Evolutionary conservation across 768 basidiomycete genomes (phyloP).

Genomic region (Atractiella rhizophila): DNA sequence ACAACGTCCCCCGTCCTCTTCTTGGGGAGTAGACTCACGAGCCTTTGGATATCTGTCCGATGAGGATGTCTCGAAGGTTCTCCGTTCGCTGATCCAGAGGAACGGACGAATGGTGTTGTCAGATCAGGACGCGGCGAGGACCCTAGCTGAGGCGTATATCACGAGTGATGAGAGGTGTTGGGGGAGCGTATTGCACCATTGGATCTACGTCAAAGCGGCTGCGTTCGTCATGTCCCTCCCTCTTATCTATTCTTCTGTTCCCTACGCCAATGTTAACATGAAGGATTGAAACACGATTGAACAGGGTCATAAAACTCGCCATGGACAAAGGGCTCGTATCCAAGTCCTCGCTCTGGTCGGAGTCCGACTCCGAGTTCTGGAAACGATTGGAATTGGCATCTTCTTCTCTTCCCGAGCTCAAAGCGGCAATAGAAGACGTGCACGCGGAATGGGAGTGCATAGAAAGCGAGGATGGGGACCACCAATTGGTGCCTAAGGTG

Average conservation of each 20-base stretch:
- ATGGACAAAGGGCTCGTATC: background rate
- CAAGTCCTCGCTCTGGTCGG: conserved; percentile 3
- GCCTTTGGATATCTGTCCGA: background rate
- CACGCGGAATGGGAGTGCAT: background rate
- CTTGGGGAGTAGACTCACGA: too few species aligned
- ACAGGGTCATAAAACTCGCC: conserved; percentile 5
- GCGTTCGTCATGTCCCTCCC: background rate
- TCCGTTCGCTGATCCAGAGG: background rate
- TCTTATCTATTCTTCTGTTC: background rate
- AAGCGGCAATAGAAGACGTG: background rate
- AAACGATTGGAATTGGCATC: background rate
- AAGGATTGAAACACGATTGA: background rate
- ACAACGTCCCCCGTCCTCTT: conserved; percentile 8
- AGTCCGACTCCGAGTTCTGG: conserved; percentile 8
- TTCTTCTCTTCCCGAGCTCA: conserved; percentile 1
- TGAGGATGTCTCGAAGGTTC: conserved; percentile 1
- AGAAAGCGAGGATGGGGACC: background rate
- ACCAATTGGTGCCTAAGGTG: background rate
- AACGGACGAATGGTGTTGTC: conserved; percentile 3
- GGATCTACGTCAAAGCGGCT: conserved; percentile 7
- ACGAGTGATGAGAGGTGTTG: conserved; percentile 6
- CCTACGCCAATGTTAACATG: background rate
- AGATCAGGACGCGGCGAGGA: background rate
- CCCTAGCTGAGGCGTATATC: conserved; percentile 7
- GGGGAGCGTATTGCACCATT: conserved; percentile 3